Conservation (phyloP, 1,139 yeast genomes). For the Hansenula anomala region DNA sequence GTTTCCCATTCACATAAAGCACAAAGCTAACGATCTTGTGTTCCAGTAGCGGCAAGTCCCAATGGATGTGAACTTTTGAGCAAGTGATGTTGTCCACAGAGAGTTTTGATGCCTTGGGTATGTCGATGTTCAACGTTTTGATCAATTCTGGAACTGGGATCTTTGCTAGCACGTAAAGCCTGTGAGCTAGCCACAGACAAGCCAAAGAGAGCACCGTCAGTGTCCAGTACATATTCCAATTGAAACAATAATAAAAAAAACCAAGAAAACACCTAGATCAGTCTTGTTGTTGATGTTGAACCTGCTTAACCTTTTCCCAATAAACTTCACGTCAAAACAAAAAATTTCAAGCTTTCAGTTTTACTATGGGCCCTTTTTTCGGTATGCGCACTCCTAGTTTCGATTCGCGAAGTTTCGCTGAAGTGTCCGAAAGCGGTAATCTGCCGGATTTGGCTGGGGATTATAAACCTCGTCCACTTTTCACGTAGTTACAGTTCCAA, state of each 20-base stretch:
- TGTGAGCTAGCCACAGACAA: constrained; percentile 17
- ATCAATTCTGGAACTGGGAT: constrained; percentile 48
- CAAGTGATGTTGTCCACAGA: constrained; percentile 51
- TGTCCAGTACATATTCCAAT: constrained; percentile 15
- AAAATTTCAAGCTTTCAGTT: too few relatives aligned
- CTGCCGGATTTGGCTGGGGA: too few relatives aligned
- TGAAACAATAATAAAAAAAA: too few relatives aligned
- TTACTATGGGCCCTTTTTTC: too few relatives aligned
- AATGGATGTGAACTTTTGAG: constrained; percentile 46
- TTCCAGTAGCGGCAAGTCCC: constrained; percentile 35
- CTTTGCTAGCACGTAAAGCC: constrained; percentile 28
- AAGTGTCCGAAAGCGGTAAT: too few relatives aligned
- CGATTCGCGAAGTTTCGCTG: too few relatives aligned
- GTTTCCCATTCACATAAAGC: constrained; percentile 44
- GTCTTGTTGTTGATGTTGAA: too few relatives aligned
- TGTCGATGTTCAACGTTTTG: constrained; percentile 44
- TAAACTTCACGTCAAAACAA: too few relatives aligned
- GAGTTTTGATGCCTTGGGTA: constrained; percentile 53
- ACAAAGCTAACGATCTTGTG: constrained; percentile 23
- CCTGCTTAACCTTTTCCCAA: too few relatives aligned
- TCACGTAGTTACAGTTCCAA: too few relatives aligned
- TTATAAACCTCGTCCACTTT: too few relatives aligned
- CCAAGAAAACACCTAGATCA: neutral
- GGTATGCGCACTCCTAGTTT: too few relatives aligned
- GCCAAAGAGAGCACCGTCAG: constrained; percentile 13